phyloP scores from a whole-genome alignment of 345 rosid species.

The Ricinus communis region DNA sequence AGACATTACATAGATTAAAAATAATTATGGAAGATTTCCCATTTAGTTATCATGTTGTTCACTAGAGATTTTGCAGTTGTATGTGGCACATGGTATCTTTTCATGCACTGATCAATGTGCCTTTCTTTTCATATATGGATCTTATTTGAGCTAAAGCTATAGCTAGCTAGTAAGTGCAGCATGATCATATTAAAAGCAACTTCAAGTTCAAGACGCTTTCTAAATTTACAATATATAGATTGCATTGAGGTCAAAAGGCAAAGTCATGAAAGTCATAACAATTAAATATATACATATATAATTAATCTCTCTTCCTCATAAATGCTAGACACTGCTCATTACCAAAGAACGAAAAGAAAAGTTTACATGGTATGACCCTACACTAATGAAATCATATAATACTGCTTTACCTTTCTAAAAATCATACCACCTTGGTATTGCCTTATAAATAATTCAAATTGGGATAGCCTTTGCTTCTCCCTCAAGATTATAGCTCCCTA shows the following conservation, averaged over 20 bases:
- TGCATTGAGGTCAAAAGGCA: constrained; percentile 8
- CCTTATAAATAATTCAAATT: constrained; percentile 17
- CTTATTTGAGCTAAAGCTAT: background rate
- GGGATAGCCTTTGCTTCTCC: background rate
- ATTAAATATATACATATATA: background rate
- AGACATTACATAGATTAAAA: too few species aligned
- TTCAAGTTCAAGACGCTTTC: constrained; percentile 9
- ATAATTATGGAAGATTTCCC: too few species aligned
- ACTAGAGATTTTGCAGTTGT: too few species aligned
- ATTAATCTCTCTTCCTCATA: background rate
- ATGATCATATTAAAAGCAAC: background rate
- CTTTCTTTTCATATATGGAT: too few species aligned
- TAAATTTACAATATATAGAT: background rate
- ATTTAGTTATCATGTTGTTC: too few species aligned
- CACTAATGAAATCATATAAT: constrained; percentile 4
- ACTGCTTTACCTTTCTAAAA: constrained; percentile 18
- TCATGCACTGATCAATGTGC: too few species aligned
- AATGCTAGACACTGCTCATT: constrained; percentile 15
- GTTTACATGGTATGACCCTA: constrained; percentile 8
- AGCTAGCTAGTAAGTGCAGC: background rate
- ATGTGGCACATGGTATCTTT: too few species aligned
- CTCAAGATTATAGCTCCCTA: background rate
- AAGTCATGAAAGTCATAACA: background rate
- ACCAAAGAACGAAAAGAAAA: background rate
- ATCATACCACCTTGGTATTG: background rate